Conservation (phyloP, 1,284 basidiomycete genomes). For the Cystobasidiaceae sp. region DNA sequence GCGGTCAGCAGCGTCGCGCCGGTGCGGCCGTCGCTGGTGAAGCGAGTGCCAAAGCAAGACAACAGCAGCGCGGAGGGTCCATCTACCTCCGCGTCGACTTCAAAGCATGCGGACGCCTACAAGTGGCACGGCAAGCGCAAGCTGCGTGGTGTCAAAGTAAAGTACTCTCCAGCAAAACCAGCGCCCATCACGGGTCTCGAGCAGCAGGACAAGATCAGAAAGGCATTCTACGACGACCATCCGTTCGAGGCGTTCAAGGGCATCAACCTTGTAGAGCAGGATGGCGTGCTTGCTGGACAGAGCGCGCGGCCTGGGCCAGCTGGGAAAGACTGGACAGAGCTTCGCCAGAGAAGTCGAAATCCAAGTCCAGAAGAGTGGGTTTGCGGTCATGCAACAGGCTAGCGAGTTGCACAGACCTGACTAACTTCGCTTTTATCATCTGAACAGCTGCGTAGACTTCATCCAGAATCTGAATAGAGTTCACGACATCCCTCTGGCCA, state of each 20-base stretch:
- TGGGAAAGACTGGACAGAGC: slow-evolving; percentile 64
- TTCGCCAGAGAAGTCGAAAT: slow-evolving; percentile 65
- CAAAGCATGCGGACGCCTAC: no score
- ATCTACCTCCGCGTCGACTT: not conserved
- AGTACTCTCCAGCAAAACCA: slow-evolving; percentile 17
- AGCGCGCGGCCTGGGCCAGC: slow-evolving; percentile 57
- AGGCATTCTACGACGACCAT: slow-evolving; percentile 91
- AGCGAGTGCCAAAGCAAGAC: slow-evolving; percentile 10
- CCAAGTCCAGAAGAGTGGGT: slow-evolving; percentile 63
- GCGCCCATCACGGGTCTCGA: slow-evolving; percentile 14
- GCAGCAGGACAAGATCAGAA: slow-evolving; percentile 71
- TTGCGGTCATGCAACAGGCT: not conserved
- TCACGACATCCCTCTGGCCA: slow-evolving; percentile 62
- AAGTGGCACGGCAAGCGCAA: no score
- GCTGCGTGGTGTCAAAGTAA: not conserved
- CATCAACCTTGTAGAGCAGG: slow-evolving; percentile 65
- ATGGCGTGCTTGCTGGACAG: slow-evolving; percentile 49
- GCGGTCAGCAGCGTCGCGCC: slow-evolving; percentile 23
- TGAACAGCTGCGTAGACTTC: slow-evolving; percentile 68
- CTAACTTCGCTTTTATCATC: not conserved
- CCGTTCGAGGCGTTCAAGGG: slow-evolving; percentile 91
- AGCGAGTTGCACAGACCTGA: not conserved
- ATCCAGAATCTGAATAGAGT: slow-evolving; percentile 68
- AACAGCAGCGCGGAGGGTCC: no score
- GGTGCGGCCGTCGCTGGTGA: slow-evolving; percentile 10